Evolutionary conservation across 1,284 basidiomycete genomes (phyloP).

Genomic region (Gomphus bonarii): DNA sequence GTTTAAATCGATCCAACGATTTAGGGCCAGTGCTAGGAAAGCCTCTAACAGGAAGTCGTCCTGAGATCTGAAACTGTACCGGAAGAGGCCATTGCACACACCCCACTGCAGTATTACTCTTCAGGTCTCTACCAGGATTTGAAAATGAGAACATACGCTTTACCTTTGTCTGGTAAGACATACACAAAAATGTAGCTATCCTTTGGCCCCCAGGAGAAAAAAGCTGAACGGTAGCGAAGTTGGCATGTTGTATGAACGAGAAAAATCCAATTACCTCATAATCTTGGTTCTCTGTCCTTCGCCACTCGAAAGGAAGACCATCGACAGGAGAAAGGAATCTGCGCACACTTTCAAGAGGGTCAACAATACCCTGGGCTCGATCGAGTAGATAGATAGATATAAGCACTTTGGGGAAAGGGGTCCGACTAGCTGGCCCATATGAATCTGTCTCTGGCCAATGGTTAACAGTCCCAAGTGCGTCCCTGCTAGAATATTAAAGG

Average conservation of each 20-base stretch:
- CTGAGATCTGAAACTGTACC: constrained; percentile 19
- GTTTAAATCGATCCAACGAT: constrained; percentile 53
- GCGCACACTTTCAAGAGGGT: constrained; percentile 36
- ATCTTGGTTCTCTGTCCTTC: constrained; percentile 22
- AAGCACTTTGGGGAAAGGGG: constrained; percentile 25
- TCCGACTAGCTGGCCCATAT: constrained; percentile 53
- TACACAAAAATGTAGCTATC: constrained; percentile 7
- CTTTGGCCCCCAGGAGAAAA: constrained; percentile 4
- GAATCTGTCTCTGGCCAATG: constrained; percentile 41
- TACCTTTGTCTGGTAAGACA: constrained; percentile 8
- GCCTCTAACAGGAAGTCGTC: constrained; percentile 50
- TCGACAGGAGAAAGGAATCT: constrained; percentile 42
- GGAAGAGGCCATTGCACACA: constrained; percentile 5
- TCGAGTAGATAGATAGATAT: neutral
- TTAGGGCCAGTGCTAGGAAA: constrained; percentile 55
- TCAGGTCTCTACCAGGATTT: neutral
- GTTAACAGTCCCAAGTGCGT: constrained; percentile 47
- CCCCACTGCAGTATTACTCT: constrained; percentile 2
- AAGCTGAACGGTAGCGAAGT: neutral
- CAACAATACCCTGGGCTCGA: neutral
- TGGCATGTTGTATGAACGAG: neutral
- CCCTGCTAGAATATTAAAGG: constrained; percentile 14
- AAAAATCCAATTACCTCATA: constrained; percentile 11
- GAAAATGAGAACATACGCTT: neutral
- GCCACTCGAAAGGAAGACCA: constrained; percentile 40